Conservation (phyloP, 257 asterid species). For the Jacaranda mimosifolia region DNA sequence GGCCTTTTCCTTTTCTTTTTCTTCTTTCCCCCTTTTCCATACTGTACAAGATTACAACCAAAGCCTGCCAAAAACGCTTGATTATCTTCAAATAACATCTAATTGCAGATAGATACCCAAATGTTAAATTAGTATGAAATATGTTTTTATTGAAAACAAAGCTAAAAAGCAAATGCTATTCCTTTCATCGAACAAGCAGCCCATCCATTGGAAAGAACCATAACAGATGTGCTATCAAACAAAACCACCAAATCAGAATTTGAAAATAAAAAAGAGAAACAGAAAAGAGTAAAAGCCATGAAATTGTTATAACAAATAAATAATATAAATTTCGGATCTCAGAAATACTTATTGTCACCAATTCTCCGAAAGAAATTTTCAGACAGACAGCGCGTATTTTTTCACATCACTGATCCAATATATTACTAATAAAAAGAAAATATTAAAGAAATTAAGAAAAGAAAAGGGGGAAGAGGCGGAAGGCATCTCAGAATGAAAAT, state of each 20-base stretch:
- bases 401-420: constrained; percentile 28
- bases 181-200: background rate
- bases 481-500: constrained; percentile 62
- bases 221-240: too few relatives aligned
- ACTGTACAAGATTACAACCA: too few relatives aligned
- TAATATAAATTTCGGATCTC: background rate
- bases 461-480: background rate
- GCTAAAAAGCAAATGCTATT: too few relatives aligned
- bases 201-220: background rate
- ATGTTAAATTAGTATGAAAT: too few relatives aligned
- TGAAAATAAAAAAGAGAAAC: background rate
- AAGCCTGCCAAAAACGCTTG: too few relatives aligned
- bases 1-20: too few relatives aligned
- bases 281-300: background rate
- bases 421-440: background rate
- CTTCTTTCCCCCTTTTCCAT: too few relatives aligned
- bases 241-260: background rate
- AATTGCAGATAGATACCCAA: too few relatives aligned
- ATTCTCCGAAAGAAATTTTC: constrained; percentile 12
- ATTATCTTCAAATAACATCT: too few relatives aligned
- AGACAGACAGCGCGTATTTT: constrained; percentile 37
- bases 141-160: too few relatives aligned
- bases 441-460: background rate
- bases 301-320: background rate
- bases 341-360: constrained; percentile 27